Evolutionary conservation across 78 protist genomes (phyloP).

Genomic region (Mastigamoeba balamuthi): DNA sequence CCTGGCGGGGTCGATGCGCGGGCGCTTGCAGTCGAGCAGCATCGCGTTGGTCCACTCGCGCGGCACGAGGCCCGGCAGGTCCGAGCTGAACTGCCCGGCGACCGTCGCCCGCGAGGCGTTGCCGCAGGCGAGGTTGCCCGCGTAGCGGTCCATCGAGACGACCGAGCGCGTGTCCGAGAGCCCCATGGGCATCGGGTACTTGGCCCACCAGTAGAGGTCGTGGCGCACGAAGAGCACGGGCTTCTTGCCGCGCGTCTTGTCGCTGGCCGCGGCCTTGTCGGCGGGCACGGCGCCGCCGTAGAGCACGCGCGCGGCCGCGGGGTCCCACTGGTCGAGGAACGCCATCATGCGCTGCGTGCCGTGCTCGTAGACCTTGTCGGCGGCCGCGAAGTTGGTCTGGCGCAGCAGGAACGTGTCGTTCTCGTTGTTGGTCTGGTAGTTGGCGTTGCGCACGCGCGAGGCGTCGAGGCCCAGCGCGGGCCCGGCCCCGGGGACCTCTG

Average conservation of each 20-base stretch:
- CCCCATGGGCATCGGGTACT: not conserved
- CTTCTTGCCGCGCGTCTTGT: not conserved
- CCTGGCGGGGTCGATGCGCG: not conserved
- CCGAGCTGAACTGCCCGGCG: too few species aligned
- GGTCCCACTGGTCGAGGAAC: not conserved
- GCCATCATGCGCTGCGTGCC: not conserved
- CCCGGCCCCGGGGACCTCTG: not conserved
- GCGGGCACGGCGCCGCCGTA: not conserved
- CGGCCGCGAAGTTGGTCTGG: not conserved
- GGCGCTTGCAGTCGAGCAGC: not conserved
- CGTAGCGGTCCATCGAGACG: not conserved
- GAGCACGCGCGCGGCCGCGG: not conserved
- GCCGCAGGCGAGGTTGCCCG: not conserved
- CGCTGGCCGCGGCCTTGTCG: not conserved
- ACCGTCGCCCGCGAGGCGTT: not conserved
- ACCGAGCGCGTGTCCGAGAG: not conserved
- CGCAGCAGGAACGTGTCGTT: not conserved
- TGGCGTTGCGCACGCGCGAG: not conserved
- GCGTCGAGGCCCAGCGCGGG: not conserved
- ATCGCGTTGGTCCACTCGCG: not conserved
- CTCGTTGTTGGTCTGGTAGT: not conserved
- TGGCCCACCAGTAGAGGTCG: not conserved
- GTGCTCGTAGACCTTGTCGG: not conserved
- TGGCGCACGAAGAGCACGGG: not conserved
- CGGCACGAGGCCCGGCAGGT: not conserved